phyloP scores from a whole-genome alignment of 352 stramenopile genomes.

The Phytophthora pistaciae region DNA sequence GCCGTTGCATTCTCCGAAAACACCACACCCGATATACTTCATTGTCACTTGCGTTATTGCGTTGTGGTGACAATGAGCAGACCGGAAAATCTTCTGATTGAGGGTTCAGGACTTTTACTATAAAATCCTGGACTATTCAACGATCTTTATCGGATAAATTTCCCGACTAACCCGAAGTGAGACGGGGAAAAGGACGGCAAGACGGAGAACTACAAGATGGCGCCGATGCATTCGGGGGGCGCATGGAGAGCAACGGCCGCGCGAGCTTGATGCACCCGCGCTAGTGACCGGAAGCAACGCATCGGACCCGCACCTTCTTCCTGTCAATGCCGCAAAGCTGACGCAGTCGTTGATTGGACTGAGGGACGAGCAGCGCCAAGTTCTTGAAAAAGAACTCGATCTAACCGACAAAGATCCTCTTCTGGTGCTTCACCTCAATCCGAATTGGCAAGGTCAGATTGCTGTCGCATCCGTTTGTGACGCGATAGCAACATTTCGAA shows the following conservation, averaged over 20 bases:
- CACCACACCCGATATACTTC: too few relatives aligned
- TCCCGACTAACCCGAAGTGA: too few relatives aligned
- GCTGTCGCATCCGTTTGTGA: conserved; percentile 5
- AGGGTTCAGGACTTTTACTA: too few relatives aligned
- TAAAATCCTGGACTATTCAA: too few relatives aligned
- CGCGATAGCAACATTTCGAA: conserved; percentile 13
- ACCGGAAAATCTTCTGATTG: too few relatives aligned
- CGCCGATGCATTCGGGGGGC: conserved; percentile 7
- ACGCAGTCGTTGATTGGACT: conserved; percentile 13
- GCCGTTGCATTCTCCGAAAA: too few relatives aligned
- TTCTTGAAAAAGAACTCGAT: conserved; percentile 9
- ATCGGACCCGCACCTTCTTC: conserved; percentile 11
- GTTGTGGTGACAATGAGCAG: too few relatives aligned
- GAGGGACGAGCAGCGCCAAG: conserved; percentile 15
- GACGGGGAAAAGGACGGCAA: background rate
- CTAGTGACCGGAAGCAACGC: conserved; percentile 9
- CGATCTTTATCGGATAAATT: too few relatives aligned
- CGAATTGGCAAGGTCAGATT: conserved; percentile 10
- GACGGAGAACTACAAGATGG: background rate
- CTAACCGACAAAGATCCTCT: conserved; percentile 11
- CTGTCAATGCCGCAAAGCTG: conserved; percentile 11
- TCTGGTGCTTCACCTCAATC: conserved; percentile 10
- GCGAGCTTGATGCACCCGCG: conserved; percentile 2
- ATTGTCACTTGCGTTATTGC: too few relatives aligned
- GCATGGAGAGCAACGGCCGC: conserved; percentile 1